phyloP scores from a whole-genome alignment of 768 basidiomycete species.

The Termitomyces sp. region DNA sequence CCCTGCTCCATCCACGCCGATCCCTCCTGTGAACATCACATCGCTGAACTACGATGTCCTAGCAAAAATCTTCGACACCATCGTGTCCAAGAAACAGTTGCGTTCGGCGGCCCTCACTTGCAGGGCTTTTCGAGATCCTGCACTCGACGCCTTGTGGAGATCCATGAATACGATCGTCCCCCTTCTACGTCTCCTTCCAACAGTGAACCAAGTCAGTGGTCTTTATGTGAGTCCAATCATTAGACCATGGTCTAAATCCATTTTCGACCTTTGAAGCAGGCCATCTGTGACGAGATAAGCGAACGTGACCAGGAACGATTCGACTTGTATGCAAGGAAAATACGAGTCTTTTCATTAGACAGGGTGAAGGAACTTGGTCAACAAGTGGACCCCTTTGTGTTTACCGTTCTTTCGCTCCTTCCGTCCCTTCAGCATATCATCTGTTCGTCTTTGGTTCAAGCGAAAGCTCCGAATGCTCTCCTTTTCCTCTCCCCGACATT shows the following conservation, averaged over 20 bases:
- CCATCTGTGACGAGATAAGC: neutral
- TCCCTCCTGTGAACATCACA: too few relatives aligned
- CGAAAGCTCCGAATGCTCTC: neutral
- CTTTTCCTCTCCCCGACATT: neutral
- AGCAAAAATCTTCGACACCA: too few relatives aligned
- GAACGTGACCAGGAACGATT: neutral
- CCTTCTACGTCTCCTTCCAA: neutral
- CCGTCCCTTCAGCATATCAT: neutral
- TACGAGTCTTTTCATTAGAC: neutral
- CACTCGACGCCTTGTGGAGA: constrained; percentile 9
- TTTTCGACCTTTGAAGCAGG: neutral
- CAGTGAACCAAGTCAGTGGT: neutral
- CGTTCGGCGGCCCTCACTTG: constrained; percentile 5
- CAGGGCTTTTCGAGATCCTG: constrained; percentile 5
- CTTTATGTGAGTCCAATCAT: neutral
- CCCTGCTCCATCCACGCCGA: too few relatives aligned
- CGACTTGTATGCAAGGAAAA: neutral
- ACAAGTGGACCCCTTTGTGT: neutral
- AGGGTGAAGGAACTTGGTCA: too few relatives aligned
- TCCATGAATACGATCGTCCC: neutral
- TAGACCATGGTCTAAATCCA: neutral
- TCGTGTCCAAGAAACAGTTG: neutral
- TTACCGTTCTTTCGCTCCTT: neutral
- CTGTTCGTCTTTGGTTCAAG: neutral
- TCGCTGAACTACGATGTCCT: too few relatives aligned